phyloP scores from a whole-genome alignment of 257 asterid genomes.

The Cinchona pubescens region DNA sequence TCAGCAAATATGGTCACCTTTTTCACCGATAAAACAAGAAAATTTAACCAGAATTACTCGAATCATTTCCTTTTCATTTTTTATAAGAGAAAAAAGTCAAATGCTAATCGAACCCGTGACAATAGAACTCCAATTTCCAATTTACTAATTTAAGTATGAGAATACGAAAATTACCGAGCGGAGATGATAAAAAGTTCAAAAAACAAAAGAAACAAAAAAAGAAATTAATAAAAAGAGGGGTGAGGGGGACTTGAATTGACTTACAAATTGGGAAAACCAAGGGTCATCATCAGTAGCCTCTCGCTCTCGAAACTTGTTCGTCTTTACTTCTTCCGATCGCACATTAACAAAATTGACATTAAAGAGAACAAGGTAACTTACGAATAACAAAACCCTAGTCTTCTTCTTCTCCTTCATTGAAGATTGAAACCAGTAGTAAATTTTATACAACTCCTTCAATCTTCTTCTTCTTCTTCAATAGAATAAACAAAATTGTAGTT shows the following conservation, averaged over 20 bases:
- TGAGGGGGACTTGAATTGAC: too few relatives aligned
- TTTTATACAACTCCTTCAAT: too few relatives aligned
- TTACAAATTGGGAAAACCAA: slow-evolving; percentile 86
- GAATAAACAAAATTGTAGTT: too few relatives aligned
- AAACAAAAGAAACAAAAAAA: slow-evolving; percentile 6
- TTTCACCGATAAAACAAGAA: not conserved
- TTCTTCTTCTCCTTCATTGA: slow-evolving; percentile 42
- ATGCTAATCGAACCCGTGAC: not conserved
- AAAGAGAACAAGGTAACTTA: slow-evolving; percentile 49
- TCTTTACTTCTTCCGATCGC: slow-evolving; percentile 59
- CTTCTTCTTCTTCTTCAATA: too few relatives aligned
- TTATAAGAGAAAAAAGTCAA: not conserved
- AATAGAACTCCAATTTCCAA: not conserved
- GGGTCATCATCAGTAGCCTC: slow-evolving; percentile 90
- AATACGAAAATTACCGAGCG: not conserved
- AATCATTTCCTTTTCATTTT: too few relatives aligned
- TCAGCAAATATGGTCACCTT: not conserved
- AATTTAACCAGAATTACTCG: not conserved
- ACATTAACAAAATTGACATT: slow-evolving; percentile 53
- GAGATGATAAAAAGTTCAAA: not conserved
- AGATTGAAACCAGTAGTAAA: too few relatives aligned
- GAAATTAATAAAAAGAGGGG: not conserved
- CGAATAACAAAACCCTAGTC: slow-evolving; percentile 47
- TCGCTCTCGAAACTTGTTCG: slow-evolving; percentile 87
- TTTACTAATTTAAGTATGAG: too few relatives aligned